Evolutionary conservation across 1,284 basidiomycete genomes (phyloP).

Genomic region (Puccinia triticina): DNA sequence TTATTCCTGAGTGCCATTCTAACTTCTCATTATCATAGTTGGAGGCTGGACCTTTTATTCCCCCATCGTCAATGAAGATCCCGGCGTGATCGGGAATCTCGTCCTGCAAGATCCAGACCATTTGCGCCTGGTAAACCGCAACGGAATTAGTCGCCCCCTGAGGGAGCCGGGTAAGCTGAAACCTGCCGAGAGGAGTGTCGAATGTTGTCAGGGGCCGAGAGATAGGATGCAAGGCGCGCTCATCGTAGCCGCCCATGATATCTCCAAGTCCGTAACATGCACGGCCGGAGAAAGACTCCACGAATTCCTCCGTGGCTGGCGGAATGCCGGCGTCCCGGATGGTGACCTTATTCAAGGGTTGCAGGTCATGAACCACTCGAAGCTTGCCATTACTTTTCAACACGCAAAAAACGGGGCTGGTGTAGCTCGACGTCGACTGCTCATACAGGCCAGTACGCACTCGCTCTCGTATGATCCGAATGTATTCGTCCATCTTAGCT

Average conservation of each 20-base stretch:
- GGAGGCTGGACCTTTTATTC: not conserved
- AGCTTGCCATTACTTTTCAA: not conserved
- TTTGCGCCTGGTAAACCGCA: not conserved
- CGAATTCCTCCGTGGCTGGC: not conserved
- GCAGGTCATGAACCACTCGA: no score
- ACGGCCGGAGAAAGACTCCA: no score
- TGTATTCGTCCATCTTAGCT: no score
- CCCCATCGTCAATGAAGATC: not conserved
- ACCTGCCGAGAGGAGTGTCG: not conserved
- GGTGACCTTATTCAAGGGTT: no score
- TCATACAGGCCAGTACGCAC: not conserved
- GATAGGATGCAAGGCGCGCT: not conserved
- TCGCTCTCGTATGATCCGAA: no score
- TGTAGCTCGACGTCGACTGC: not conserved
- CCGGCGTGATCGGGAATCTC: not conserved
- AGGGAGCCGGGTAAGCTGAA: not conserved
- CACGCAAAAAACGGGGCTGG: not conserved
- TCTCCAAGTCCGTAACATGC: no score
- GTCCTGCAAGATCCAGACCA: not conserved
- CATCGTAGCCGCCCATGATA: constrained; percentile 3
- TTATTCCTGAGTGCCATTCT: not conserved
- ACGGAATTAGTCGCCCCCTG: not conserved
- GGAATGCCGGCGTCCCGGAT: no score
- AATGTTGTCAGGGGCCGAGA: not conserved
- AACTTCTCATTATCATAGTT: not conserved